These are phyloP conservation scores for Neurospora sp. DNA, from an alignment of 495 filamentous ascomycete species.

Conservation along the genomic window DNA sequence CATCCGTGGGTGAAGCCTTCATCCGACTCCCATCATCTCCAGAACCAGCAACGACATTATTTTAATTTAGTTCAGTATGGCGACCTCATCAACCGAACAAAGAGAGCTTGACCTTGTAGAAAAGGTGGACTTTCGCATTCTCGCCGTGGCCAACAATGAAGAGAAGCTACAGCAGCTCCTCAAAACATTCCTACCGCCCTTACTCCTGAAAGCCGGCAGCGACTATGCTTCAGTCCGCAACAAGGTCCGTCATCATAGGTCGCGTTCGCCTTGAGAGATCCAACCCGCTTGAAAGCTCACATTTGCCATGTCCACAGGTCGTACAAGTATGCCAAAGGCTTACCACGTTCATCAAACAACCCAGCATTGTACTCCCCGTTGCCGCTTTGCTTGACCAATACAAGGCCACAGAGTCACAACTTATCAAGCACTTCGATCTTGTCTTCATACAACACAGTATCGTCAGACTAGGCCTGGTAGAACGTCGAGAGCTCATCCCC, in stretches of 20 bases:
- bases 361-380: constrained; percentile 71
- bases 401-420: constrained; percentile 58
- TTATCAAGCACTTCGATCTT: constrained; percentile 83
- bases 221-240: constrained; percentile 71
- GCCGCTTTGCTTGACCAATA: constrained; percentile 76
- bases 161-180: constrained; percentile 67
- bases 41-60: background rate
- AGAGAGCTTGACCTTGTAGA: constrained; percentile 77
- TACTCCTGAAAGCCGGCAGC: constrained; percentile 77
- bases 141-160: constrained; percentile 70
- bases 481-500: constrained; percentile 52
- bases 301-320: constrained; percentile 30
- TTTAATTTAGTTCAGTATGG: constrained; percentile 7
- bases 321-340: constrained; percentile 60
- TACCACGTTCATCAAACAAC: constrained; percentile 32
- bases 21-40: background rate
- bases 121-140: constrained; percentile 84
- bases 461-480: constrained; percentile 46
- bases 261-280: background rate
- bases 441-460: constrained; percentile 83
- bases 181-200: constrained; percentile 64
- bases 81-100: constrained; percentile 41
- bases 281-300: background rate
- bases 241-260: constrained; percentile 45
- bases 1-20: background rate